Conservation (phyloP, 805 yeast genomes). For the Lachancea thermotolerans region DNA sequence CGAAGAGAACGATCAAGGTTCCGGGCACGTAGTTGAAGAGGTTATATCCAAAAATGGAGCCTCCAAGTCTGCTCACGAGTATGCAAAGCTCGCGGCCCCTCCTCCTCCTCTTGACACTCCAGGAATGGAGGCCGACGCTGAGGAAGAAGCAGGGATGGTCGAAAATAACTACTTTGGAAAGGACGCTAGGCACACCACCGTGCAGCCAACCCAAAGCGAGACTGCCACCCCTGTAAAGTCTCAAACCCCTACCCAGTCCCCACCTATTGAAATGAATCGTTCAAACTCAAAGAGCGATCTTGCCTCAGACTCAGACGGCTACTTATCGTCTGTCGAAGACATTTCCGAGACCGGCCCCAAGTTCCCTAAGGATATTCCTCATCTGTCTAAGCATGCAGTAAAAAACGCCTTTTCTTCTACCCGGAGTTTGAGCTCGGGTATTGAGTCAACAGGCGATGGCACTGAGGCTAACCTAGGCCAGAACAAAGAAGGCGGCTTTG, state of each 20-base stretch:
- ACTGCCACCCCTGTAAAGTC: background rate
- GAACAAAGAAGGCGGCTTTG: no score
- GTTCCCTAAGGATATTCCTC: background rate
- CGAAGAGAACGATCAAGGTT: slow-evolving; percentile 6
- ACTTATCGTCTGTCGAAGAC: slow-evolving; percentile 19
- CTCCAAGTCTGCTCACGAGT: slow-evolving; percentile 8
- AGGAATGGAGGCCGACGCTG: slow-evolving; percentile 71
- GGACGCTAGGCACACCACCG: background rate
- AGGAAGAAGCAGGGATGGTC: slow-evolving; percentile 28
- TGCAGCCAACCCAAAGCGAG: background rate
- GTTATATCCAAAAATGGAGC: background rate
- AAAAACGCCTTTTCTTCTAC: background rate
- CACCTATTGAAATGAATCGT: background rate
- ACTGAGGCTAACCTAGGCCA: no score
- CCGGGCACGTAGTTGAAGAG: slow-evolving; percentile 10
- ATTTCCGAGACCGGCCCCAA: slow-evolving; percentile 5
- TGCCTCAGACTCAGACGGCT: slow-evolving; percentile 12
- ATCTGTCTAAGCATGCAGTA: background rate
- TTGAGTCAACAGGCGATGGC: no score
- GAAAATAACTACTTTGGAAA: slow-evolving; percentile 9
- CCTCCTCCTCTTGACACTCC: slow-evolving; percentile 32
- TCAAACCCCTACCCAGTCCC: background rate
- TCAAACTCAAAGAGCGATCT: slow-evolving; percentile 1
- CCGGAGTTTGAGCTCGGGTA: no score
- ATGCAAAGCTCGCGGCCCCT: slow-evolving; percentile 5